phyloP scores from a whole-genome alignment of 2,329 filamentous ascomycete genomes.

The Ceratocystis ficicola region DNA sequence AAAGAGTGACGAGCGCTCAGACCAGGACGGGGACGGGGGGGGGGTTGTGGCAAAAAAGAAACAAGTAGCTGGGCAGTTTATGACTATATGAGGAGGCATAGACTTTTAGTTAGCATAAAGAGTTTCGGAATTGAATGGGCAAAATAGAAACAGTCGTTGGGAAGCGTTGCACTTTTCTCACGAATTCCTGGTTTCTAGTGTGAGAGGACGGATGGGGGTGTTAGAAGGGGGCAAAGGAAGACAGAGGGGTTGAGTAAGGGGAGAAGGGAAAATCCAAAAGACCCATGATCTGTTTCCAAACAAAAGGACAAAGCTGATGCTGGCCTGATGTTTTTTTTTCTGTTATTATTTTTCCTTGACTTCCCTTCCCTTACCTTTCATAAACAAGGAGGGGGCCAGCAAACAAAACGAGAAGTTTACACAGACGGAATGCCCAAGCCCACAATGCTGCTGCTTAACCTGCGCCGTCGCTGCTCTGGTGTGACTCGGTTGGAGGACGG shows the following conservation, averaged over 20 bases:
- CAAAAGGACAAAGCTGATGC: neutral
- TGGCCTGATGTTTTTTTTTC: neutral
- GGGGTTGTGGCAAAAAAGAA: conserved; percentile 11
- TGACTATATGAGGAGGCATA: neutral
- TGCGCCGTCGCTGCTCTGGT: neutral
- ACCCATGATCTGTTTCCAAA: conserved; percentile 4
- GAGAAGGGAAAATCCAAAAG: neutral
- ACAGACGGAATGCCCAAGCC: neutral
- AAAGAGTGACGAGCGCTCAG: no score
- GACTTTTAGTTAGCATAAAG: neutral
- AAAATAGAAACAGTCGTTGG: conserved; percentile 7
- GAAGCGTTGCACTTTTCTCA: neutral
- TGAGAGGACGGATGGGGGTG: neutral
- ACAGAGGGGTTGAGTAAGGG: neutral
- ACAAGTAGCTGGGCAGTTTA: neutral
- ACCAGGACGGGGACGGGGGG: neutral
- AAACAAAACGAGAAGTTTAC: neutral
- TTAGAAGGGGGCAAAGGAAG: neutral
- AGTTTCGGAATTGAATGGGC: neutral
- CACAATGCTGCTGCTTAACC: neutral
- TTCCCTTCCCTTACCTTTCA: neutral
- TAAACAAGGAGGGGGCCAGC: neutral
- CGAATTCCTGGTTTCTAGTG: neutral
- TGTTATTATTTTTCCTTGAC: neutral
- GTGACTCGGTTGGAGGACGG: neutral